phyloP scores from a whole-genome alignment of 163 green algal species.

The Chloromonas sp. region DNA sequence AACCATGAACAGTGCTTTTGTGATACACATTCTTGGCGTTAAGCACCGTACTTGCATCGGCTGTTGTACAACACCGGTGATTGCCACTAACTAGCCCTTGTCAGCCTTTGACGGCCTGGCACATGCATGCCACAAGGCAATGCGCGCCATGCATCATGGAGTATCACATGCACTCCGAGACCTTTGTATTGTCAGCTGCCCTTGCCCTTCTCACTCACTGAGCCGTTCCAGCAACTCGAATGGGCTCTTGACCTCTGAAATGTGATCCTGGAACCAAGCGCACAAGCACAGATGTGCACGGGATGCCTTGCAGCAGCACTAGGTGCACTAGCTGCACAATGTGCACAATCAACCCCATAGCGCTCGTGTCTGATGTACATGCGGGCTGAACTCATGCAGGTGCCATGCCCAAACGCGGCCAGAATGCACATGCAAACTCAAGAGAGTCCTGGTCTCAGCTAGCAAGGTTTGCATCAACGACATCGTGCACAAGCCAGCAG shows the following conservation, averaged over 20 bases:
- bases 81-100: too few relatives aligned
- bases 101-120: too few relatives aligned
- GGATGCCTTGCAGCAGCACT: background rate
- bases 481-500: too few relatives aligned
- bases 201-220: slow-evolving; percentile 11
- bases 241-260: slow-evolving; percentile 22
- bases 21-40: background rate
- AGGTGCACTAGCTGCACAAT: background rate
- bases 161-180: background rate
- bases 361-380: background rate
- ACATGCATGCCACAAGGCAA: background rate
- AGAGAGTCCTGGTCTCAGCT: too few relatives aligned
- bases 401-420: background rate
- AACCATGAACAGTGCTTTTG: background rate
- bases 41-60: background rate
- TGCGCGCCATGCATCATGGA: background rate
- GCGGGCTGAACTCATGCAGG: background rate
- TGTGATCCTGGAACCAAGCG: too few relatives aligned
- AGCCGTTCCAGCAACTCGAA: slow-evolving; percentile 45
- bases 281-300: too few relatives aligned
- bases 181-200: background rate
- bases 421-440: too few relatives aligned
- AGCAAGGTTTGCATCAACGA: too few relatives aligned
- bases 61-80: background rate
- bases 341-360: background rate